Evolutionary conservation across 495 filamentous ascomycete genomes (phyloP).

Genomic region (Penicillium macrosclerotiorum): DNA sequence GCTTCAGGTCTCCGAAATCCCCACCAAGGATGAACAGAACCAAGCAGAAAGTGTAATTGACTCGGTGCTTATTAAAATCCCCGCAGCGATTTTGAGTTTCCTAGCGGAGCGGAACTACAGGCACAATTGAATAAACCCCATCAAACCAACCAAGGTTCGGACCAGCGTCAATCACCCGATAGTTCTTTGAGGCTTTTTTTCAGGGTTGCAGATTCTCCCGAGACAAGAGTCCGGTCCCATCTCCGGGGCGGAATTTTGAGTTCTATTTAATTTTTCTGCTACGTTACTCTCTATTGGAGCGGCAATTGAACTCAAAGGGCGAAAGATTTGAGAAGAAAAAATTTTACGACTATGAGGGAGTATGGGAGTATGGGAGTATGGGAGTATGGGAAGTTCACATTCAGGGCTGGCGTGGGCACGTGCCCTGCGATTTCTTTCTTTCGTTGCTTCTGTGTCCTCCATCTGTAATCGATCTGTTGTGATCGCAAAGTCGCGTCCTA

Average conservation of each 20-base stretch:
- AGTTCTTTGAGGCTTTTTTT: conserved; percentile 1
- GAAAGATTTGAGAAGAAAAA: no score
- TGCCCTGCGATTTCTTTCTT: conserved; percentile 19
- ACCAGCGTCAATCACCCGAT: conserved; percentile 11
- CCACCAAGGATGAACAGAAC: no score
- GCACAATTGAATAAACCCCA: conserved; percentile 16
- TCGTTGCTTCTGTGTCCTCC: no score
- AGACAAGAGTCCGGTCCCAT: conserved; percentile 7
- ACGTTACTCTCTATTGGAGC: no score
- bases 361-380: no score
- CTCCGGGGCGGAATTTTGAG: neutral
- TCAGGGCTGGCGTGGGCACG: conserved; percentile 19
- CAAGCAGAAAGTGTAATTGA: no score
- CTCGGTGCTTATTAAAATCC: no score
- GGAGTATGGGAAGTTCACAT: neutral
- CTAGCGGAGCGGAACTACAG: neutral
- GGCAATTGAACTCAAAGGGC: no score
- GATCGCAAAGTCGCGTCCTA: neutral
- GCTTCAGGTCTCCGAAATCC: no score
- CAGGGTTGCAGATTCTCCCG: conserved; percentile 16
- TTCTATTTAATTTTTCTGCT: no score
- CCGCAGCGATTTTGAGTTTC: conserved; percentile 3
- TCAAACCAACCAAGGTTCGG: conserved; percentile 16
- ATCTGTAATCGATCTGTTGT: no score
- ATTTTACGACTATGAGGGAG: no score